These are phyloP conservation scores for Pistacia integerrima DNA, from an alignment of 345 rosid genomes.

Conservation along the genomic window DNA sequence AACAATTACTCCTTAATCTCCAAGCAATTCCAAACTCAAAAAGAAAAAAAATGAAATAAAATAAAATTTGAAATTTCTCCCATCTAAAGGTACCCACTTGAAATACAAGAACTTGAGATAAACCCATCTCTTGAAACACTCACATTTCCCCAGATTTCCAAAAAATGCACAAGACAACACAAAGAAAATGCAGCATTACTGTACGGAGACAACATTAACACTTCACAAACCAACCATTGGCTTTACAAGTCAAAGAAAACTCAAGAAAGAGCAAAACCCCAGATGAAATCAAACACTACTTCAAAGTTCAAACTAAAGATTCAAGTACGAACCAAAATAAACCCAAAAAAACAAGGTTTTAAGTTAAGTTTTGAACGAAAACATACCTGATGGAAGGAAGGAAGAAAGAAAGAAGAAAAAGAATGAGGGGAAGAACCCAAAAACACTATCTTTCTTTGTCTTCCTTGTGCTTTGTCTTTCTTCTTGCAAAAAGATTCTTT, in stretches of 20 bases:
- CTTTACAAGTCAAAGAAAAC: slow-evolving; percentile 10
- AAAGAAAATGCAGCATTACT: slow-evolving; percentile 35
- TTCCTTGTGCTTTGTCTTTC: slow-evolving; percentile 18
- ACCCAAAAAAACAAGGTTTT: not conserved
- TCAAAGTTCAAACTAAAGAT: slow-evolving; percentile 33
- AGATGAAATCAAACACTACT: slow-evolving; percentile 20
- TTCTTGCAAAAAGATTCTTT: slow-evolving; percentile 54
- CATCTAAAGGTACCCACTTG: slow-evolving; percentile 1
- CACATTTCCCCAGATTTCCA: slow-evolving; percentile 7
- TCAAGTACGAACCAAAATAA: slow-evolving; percentile 8
- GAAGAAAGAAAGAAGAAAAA: not conserved
- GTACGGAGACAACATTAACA: not conserved
- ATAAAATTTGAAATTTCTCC: not conserved
- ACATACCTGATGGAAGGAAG: not conserved
- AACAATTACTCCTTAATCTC: not conserved
- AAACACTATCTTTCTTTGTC: slow-evolving; percentile 21
- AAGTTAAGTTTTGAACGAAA: not conserved
- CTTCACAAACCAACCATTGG: slow-evolving; percentile 1
- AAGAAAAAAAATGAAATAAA: not conserved
- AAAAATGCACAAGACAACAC: slow-evolving; percentile 19
- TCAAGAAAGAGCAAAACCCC: slow-evolving; percentile 14
- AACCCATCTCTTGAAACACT: slow-evolving; percentile 10
- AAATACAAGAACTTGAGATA: not conserved
- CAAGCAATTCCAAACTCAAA: not conserved
- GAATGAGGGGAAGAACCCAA: slow-evolving; percentile 10